A percentile compares a stretch with the other conserved stretches of the same genome.
Conservation (phyloP, 2,329 filamentous ascomycete genomes). For the Blumeria graminis region DNA sequence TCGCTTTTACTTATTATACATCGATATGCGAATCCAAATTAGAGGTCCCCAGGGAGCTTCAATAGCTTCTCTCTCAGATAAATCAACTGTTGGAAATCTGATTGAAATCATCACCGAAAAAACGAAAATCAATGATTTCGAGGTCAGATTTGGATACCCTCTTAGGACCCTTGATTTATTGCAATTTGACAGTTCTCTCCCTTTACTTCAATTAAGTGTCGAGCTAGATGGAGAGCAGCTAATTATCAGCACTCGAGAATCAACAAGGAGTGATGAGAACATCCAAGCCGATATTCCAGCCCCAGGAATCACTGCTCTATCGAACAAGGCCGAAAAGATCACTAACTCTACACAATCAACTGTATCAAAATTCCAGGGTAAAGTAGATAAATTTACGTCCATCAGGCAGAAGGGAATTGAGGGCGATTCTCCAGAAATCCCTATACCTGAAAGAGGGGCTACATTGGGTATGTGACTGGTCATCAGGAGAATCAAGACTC, state of each 20-base stretch:
- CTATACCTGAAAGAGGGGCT: constrained; percentile 25
- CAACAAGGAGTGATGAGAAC: background rate
- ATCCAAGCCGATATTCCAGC: background rate
- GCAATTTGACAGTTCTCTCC: constrained; percentile 20
- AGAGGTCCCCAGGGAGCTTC: constrained; percentile 51
- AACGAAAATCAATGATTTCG: constrained; percentile 41
- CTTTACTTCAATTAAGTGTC: constrained; percentile 29
- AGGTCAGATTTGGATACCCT: constrained; percentile 69
- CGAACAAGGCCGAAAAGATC: background rate
- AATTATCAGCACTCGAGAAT: constrained; percentile 22
- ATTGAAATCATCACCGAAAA: constrained; percentile 34
- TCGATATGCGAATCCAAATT: constrained; percentile 47
- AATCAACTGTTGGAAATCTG: constrained; percentile 39
- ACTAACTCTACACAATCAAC: background rate
- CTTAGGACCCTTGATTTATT: constrained; percentile 42
- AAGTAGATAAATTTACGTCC: background rate
- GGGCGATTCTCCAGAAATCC: constrained; percentile 16
- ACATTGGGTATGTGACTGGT: constrained; percentile 21
- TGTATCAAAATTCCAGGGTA: background rate
- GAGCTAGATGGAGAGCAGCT: constrained; percentile 45
- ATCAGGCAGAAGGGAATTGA: constrained; percentile 8
- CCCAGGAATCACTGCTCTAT: background rate
- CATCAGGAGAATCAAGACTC: constrained; percentile 6
- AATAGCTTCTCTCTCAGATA: constrained; percentile 41
- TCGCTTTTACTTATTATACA: background rate